phyloP scores from a whole-genome alignment of 441 rosid genomes.

The Arabidopsis hybrid region DNA sequence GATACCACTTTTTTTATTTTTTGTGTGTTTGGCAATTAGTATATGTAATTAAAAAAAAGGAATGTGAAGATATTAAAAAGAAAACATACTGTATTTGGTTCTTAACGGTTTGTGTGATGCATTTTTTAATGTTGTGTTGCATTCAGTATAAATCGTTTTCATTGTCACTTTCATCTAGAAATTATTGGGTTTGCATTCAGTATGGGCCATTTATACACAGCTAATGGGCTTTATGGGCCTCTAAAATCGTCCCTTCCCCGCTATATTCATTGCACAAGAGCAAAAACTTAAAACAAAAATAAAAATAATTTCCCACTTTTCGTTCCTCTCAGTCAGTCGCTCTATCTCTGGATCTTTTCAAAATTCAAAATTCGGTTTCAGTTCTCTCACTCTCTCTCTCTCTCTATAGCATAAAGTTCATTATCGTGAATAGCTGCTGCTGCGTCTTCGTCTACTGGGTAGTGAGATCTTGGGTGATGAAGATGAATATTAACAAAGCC shows the following conservation, averaged over 20 bases:
- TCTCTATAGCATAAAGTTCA: neutral
- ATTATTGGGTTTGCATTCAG: too few species aligned
- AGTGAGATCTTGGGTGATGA: conserved; percentile 49
- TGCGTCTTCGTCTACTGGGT: conserved; percentile 18
- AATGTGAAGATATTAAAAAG: too few species aligned
- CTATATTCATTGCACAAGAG: neutral
- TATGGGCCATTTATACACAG: neutral
- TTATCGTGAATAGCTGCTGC: neutral
- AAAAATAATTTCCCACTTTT: neutral
- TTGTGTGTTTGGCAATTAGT: too few species aligned
- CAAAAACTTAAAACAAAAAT: neutral
- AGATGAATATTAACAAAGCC: conserved; percentile 91
- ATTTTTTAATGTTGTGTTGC: too few species aligned
- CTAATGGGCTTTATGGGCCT: conserved; percentile 11
- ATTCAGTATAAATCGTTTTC: too few species aligned
- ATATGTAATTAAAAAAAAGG: too few species aligned
- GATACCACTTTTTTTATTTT: too few species aligned
- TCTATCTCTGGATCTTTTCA: neutral
- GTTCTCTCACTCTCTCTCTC: conserved; percentile 9
- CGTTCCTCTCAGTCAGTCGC: conserved; percentile 17
- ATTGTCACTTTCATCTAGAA: neutral
- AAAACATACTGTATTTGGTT: too few species aligned
- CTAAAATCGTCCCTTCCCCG: conserved; percentile 10
- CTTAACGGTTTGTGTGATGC: too few species aligned
- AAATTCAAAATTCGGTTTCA: conserved; percentile 31